A percentile compares a stretch with the other conserved stretches of the same genome.
phyloP scores from a whole-genome alignment of 2,329 filamentous ascomycete species.

The Penicillium brasilianum region DNA sequence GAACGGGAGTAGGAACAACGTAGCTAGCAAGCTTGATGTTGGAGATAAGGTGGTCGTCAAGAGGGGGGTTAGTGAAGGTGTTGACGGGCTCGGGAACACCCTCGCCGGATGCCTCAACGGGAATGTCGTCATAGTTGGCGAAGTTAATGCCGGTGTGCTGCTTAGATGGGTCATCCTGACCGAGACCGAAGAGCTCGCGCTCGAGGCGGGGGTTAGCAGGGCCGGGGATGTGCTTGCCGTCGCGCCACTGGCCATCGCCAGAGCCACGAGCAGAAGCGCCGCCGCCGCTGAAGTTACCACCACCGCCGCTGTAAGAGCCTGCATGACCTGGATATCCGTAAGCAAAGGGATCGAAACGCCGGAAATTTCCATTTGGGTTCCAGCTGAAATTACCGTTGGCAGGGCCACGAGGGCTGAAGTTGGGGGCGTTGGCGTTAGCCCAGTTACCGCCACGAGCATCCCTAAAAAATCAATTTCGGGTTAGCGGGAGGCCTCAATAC shows the following conservation, averaged over 20 bases:
- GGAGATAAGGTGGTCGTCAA: conserved; percentile 88
- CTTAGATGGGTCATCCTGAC: conserved; percentile 86
- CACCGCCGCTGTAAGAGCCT: conserved; percentile 45
- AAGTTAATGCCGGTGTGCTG: conserved; percentile 99
- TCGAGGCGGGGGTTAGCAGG: conserved; percentile 86
- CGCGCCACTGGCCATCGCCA: conserved; percentile 94
- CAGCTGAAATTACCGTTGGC: conserved; percentile 48
- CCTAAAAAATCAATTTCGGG: conserved; percentile 27
- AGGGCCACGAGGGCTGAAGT: conserved; percentile 57
- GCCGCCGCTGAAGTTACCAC: conserved; percentile 54
- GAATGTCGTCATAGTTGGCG: conserved; percentile 99
- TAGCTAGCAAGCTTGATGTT: conserved; percentile 96
- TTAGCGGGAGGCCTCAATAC: conserved; percentile 21
- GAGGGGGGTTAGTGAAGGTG: conserved; percentile 89
- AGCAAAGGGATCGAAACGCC: conserved; percentile 63
- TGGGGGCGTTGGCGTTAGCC: conserved; percentile 63
- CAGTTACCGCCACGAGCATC: conserved; percentile 51
- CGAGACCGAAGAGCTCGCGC: conserved; percentile 89
- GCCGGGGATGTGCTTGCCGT: conserved; percentile 94
- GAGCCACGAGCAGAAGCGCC: conserved; percentile 68
- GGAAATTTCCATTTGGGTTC: conserved; percentile 46
- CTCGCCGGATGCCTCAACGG: conserved; percentile 93
- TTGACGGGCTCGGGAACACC: conserved; percentile 91
- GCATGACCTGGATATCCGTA: conserved; percentile 63
- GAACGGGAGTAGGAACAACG: conserved; percentile 93